These are phyloP conservation scores for Boletus sp. DNA, from an alignment of 768 basidiomycete genomes.

Conservation along the genomic window DNA sequence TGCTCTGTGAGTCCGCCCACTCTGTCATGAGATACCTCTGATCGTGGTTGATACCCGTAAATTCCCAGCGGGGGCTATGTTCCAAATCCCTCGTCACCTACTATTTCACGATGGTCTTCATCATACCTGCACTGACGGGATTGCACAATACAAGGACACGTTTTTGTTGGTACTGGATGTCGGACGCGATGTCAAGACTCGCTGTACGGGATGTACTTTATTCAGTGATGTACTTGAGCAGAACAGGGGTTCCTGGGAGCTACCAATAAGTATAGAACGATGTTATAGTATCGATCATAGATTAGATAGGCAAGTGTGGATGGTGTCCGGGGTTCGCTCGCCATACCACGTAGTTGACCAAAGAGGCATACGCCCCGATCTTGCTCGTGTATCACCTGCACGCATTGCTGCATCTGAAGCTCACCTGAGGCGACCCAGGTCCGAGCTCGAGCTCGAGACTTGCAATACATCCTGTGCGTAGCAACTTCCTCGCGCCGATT, in stretches of 20 bases:
- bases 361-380: neutral
- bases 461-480: constrained; percentile 12
- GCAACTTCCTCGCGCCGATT: constrained; percentile 2
- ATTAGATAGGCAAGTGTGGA: neutral
- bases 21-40: neutral
- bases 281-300: neutral
- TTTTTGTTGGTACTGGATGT: constrained; percentile 2
- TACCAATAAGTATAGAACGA: neutral
- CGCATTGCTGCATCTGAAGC: constrained; percentile 13
- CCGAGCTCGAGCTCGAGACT: constrained; percentile 2
- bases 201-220: neutral
- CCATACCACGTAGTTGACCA: constrained; percentile 3
- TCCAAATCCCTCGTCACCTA: neutral
- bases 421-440: constrained; percentile 19
- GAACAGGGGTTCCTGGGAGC: neutral
- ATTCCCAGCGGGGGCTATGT: neutral
- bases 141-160: constrained; percentile 1
- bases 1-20: constrained; percentile 11
- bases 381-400: constrained; percentile 5
- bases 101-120: constrained; percentile 5
- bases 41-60: constrained; percentile 6
- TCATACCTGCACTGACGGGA: neutral
- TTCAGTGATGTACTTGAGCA: neutral
- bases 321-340: constrained; percentile 23
- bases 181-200: neutral